Percentiles rank a stretch among this genome's conserved stretches.
phyloP scores from a whole-genome alignment of 352 stramenopile species.

The Phytophthora brassicae region DNA sequence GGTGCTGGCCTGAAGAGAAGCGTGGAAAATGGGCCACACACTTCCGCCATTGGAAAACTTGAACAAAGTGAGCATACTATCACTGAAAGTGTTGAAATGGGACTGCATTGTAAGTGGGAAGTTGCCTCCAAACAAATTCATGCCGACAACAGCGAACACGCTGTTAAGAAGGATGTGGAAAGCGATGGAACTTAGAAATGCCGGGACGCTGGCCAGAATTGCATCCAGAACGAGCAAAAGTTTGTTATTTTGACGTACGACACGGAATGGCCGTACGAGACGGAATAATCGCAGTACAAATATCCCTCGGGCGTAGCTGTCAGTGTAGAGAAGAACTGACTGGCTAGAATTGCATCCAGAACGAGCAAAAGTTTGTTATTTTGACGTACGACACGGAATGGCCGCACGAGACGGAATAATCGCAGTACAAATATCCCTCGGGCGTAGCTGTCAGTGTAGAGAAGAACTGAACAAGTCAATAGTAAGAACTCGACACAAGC shows the following conservation, averaged over 20 bases:
- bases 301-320: slow-evolving; percentile 67
- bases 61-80: slow-evolving; percentile 84
- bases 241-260: slow-evolving; percentile 76
- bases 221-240: slow-evolving; percentile 73
- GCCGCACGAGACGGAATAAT: slow-evolving; percentile 71
- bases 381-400: slow-evolving; percentile 76
- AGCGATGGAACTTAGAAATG: slow-evolving; percentile 60
- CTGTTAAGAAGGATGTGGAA: slow-evolving; percentile 73
- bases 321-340: slow-evolving; percentile 64
- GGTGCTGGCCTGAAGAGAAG: slow-evolving; percentile 59
- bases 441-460: slow-evolving; percentile 68
- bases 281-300: slow-evolving; percentile 84
- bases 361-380: slow-evolving; percentile 77
- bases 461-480: slow-evolving; percentile 53
- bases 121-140: slow-evolving; percentile 81
- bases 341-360: too few relatives aligned
- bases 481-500: slow-evolving; percentile 69
- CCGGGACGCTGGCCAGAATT: slow-evolving; percentile 62
- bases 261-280: slow-evolving; percentile 71
- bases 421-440: slow-evolving; percentile 79
- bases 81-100: slow-evolving; percentile 84
- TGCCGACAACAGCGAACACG: slow-evolving; percentile 82
- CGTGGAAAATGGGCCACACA: slow-evolving; percentile 82
- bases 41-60: slow-evolving; percentile 84
- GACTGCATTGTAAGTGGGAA: slow-evolving; percentile 71